Conservation (phyloP, 228 moss, liverwort and hornwort species). For the Sphagnum fallax region DNA sequence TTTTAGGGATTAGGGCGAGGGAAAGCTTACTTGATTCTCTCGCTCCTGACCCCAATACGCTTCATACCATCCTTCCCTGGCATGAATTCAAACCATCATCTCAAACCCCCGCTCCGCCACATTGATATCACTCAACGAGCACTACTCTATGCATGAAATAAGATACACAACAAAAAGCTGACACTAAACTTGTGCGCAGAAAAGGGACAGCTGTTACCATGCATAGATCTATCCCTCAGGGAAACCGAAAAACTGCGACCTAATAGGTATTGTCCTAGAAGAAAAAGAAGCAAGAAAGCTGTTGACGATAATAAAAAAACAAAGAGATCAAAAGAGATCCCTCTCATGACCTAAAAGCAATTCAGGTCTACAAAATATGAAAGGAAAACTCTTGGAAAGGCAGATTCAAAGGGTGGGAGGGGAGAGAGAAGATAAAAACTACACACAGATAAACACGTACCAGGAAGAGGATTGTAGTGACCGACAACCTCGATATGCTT, state of each 20-base stretch:
- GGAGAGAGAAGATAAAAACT: neutral
- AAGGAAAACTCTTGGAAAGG: neutral
- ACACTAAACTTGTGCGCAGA: neutral
- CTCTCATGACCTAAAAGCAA: neutral
- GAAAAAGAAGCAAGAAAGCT: too few relatives aligned
- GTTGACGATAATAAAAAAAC: too few relatives aligned
- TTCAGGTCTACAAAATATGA: neutral
- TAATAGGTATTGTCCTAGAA: too few relatives aligned
- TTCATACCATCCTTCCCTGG: conserved; percentile 54
- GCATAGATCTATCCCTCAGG: neutral
- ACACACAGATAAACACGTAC: conserved; percentile 9
- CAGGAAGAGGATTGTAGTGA: conserved; percentile 61
- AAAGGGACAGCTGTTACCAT: neutral
- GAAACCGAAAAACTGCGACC: neutral
- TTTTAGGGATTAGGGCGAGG: too few relatives aligned
- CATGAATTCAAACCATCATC: conserved; percentile 6
- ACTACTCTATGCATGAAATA: too few relatives aligned
- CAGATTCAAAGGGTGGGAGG: neutral
- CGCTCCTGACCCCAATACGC: conserved; percentile 39
- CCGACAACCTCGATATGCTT: conserved; percentile 67
- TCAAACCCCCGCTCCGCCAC: neutral
- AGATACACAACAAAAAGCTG: neutral
- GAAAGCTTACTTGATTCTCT: conserved; percentile 39
- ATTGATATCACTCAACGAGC: neutral
- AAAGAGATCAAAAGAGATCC: neutral